These are phyloP conservation scores for Hyphopichia fennica DNA, from an alignment of 1,139 yeast genomes.

Conservation along the genomic window DNA sequence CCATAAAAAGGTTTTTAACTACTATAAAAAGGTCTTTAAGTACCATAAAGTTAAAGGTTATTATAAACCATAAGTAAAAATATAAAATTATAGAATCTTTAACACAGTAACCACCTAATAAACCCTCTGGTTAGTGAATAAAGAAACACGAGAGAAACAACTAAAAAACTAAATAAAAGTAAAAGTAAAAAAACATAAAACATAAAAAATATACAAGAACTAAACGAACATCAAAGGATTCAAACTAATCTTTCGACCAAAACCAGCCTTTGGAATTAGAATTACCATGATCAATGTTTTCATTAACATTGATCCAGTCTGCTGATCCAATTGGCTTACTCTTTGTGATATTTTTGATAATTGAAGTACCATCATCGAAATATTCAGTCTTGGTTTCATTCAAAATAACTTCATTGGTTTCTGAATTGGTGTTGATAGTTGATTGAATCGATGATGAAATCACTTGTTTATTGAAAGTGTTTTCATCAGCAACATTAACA, in stretches of 20 bases:
- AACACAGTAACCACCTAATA: too few relatives aligned
- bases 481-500: background rate
- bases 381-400: conserved; percentile 52
- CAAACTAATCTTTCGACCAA: conserved; percentile 10
- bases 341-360: conserved; percentile 37
- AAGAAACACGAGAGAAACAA: too few relatives aligned
- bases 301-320: conserved; percentile 31
- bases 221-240: background rate
- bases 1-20: too few relatives aligned
- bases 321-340: conserved; percentile 34
- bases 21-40: too few relatives aligned
- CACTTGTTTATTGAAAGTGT: conserved; percentile 28
- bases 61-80: too few relatives aligned
- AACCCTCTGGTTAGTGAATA: too few relatives aligned
- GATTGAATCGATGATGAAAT: conserved; percentile 53
- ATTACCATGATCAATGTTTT: conserved; percentile 12
- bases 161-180: too few relatives aligned
- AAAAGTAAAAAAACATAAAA: too few relatives aligned
- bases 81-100: too few relatives aligned
- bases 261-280: conserved; percentile 15
- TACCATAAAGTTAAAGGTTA: too few relatives aligned
- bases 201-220: background rate
- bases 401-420: conserved; percentile 56
- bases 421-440: conserved; percentile 45
- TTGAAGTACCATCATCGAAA: conserved; percentile 67